These are phyloP conservation scores for Phytophthora lateralis DNA, from an alignment of 352 stramenopile species.

Conservation along the genomic window DNA sequence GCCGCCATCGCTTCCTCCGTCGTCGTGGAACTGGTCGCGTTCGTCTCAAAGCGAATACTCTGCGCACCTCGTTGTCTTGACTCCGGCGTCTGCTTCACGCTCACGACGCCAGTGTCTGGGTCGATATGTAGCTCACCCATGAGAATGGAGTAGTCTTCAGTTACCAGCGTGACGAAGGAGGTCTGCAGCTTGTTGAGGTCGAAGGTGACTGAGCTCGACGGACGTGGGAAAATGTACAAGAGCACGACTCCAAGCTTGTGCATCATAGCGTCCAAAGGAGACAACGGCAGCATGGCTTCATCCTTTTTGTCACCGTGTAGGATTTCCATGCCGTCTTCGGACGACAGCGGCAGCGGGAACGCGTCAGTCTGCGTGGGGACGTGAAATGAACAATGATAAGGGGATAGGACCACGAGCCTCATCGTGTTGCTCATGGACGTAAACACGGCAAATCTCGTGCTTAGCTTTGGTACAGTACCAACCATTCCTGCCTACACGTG, in stretches of 20 bases:
- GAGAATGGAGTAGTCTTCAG: slow-evolving; percentile 59
- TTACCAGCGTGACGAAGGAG: slow-evolving; percentile 38
- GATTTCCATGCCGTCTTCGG: neutral
- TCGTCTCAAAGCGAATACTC: slow-evolving; percentile 45
- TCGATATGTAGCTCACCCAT: slow-evolving; percentile 42
- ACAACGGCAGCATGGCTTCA: slow-evolving; percentile 31
- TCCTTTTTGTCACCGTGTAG: neutral
- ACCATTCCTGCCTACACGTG: no score
- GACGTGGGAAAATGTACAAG: slow-evolving; percentile 51
- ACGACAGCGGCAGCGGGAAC: neutral
- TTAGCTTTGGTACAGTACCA: no score
- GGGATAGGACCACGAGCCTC: slow-evolving; percentile 11
- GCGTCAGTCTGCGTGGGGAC: slow-evolving; percentile 15
- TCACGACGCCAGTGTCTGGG: slow-evolving; percentile 30
- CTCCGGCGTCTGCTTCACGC: slow-evolving; percentile 33
- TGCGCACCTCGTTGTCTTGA: slow-evolving; percentile 19
- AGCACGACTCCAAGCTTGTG: slow-evolving; percentile 42
- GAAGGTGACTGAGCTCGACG: slow-evolving; percentile 15
- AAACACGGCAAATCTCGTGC: slow-evolving; percentile 25
- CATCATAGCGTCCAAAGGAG: slow-evolving; percentile 60
- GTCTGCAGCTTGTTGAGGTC: slow-evolving; percentile 48
- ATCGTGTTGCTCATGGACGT: no score
- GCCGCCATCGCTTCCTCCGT: slow-evolving; percentile 40
- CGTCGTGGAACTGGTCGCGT: slow-evolving; percentile 20
- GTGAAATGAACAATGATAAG: neutral